Percentiles rank a stretch among this genome's conserved stretches.
These are phyloP conservation scores for Tolypocladium tropicale DNA, from an alignment of 2,329 filamentous ascomycete species.

Conservation along the genomic window DNA sequence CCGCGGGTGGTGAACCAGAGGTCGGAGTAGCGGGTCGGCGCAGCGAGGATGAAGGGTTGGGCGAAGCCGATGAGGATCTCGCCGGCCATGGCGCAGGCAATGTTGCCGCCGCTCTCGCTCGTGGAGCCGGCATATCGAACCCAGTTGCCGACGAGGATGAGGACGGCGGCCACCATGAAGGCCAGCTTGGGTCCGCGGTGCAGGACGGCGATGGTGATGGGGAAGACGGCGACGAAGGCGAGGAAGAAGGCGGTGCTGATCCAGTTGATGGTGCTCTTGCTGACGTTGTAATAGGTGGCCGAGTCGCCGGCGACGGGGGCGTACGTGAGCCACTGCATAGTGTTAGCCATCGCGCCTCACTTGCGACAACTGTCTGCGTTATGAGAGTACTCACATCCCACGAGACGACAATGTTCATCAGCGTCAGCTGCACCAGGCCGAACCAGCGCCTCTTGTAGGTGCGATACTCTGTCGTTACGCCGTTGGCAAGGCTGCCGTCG, in stretches of 20 bases:
- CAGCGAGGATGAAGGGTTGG: conserved; percentile 84
- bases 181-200: conserved; percentile 71
- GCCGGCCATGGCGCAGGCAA: conserved; percentile 75
- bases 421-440: conserved; percentile 69
- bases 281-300: conserved; percentile 64
- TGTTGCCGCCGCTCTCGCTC: conserved; percentile 47
- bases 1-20: conserved; percentile 86
- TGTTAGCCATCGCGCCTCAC: neutral
- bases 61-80: conserved; percentile 83
- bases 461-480: conserved; percentile 22
- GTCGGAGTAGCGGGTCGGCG: conserved; percentile 85
- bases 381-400: conserved; percentile 73
- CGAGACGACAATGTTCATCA: conserved; percentile 86
- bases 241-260: conserved; percentile 81
- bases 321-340: conserved; percentile 71
- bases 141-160: conserved; percentile 83
- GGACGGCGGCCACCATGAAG: conserved; percentile 60
- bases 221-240: conserved; percentile 64
- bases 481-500: conserved; percentile 15
- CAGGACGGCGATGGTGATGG: conserved; percentile 65
- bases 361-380: no score
- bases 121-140: conserved; percentile 67
- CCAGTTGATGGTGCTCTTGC: conserved; percentile 80
- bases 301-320: conserved; percentile 69
- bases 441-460: conserved; percentile 83